A percentile compares a stretch with the other conserved stretches of the same genome.
Conservation (phyloP, 2,329 filamentous ascomycete genomes). For the Colletotrichum echinochloae region DNA sequence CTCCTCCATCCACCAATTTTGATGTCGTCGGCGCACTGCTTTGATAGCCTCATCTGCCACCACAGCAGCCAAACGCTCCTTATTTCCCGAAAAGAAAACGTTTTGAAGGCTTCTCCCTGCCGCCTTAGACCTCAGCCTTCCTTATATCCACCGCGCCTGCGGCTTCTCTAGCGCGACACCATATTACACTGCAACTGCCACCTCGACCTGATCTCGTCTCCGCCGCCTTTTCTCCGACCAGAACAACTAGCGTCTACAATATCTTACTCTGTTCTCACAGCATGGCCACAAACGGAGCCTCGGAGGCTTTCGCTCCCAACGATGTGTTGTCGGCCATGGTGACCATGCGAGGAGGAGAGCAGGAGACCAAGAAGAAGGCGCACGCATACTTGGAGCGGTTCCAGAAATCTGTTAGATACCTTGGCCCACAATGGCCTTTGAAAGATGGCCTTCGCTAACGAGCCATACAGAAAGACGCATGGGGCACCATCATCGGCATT, state of each 20-base stretch:
- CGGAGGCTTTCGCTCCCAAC: constrained; percentile 79
- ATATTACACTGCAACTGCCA: constrained; percentile 25
- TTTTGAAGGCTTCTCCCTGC: background rate
- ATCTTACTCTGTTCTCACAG: constrained; percentile 37
- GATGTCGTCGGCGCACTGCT: constrained; percentile 30
- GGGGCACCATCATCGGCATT: constrained; percentile 88
- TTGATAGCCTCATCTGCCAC: constrained; percentile 36
- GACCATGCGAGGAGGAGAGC: constrained; percentile 89
- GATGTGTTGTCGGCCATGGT: constrained; percentile 86
- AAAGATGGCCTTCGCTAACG: constrained; percentile 9
- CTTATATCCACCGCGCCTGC: constrained; percentile 4
- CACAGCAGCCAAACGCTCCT: constrained; percentile 32
- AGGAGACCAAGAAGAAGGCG: constrained; percentile 86
- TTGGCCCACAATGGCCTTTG: constrained; percentile 35
- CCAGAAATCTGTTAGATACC: constrained; percentile 89
- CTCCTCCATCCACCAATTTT: constrained; percentile 37
- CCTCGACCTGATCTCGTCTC: constrained; percentile 16
- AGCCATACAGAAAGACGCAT: constrained; percentile 81
- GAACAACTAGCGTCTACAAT: constrained; percentile 12
- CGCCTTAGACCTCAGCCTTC: background rate
- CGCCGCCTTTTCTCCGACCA: constrained; percentile 1
- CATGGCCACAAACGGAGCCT: constrained; percentile 76
- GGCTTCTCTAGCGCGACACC: constrained; percentile 22
- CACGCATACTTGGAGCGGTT: constrained; percentile 94
- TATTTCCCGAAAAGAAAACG: constrained; percentile 12